Percentiles rank a stretch among this genome's conserved stretches.
Evolutionary conservation across 2,329 filamentous ascomycete genomes (phyloP).

Genomic region (Myriosclerotinia scirpicola): DNA sequence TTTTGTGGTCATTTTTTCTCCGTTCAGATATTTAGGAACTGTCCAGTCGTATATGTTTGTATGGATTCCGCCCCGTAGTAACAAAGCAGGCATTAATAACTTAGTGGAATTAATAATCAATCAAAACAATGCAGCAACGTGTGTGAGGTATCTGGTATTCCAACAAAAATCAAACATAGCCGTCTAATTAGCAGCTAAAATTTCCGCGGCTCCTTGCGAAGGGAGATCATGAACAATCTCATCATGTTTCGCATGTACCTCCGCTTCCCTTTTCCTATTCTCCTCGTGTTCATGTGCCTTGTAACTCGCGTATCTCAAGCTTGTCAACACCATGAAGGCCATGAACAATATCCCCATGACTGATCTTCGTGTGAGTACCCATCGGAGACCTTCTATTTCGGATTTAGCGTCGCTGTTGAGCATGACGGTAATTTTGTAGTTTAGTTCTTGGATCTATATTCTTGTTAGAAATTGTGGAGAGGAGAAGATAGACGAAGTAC

Average conservation of each 20-base stretch:
- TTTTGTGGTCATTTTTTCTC: not conserved
- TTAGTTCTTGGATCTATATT: slow-evolving; percentile 80
- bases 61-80: not conserved
- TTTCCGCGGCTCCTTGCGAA: slow-evolving; percentile 55
- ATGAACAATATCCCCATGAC: slow-evolving; percentile 66
- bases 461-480: not conserved
- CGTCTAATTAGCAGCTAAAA: slow-evolving; percentile 55
- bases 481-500: slow-evolving; percentile 36
- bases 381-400: slow-evolving; percentile 86
- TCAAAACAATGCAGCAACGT: not conserved
- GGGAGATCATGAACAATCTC: slow-evolving; percentile 45
- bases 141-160: not conserved
- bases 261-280: slow-evolving; percentile 36
- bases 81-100: not conserved
- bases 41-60: not conserved
- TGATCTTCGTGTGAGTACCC: slow-evolving; percentile 71
- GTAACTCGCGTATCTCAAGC: slow-evolving; percentile 60
- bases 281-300: slow-evolving; percentile 41
- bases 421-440: slow-evolving; percentile 91
- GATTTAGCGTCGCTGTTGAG: slow-evolving; percentile 89
- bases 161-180: not conserved
- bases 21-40: not conserved
- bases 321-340: slow-evolving; percentile 59
- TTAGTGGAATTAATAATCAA: not conserved
- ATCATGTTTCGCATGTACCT: slow-evolving; percentile 45